Evolutionary conservation across 768 basidiomycete species (phyloP).

Genomic region (Hygrophorus pudorinus): DNA sequence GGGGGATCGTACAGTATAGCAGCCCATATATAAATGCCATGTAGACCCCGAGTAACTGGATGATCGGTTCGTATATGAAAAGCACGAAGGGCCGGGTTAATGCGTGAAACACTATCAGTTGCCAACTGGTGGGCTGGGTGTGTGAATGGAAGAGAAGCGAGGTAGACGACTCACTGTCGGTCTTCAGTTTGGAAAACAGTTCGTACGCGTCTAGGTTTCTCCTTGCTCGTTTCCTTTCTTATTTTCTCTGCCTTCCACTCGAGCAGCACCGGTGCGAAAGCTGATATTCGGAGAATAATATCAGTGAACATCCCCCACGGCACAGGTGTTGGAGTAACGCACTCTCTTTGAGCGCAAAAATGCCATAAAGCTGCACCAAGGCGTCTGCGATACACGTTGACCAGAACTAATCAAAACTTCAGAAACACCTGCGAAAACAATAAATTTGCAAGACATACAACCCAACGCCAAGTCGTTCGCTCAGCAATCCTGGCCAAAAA

Average conservation of each 20-base stretch:
- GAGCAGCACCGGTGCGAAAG: conserved; percentile 33
- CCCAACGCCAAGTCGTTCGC: conserved; percentile 63
- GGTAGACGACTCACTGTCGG: too few species aligned
- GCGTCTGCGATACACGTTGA: too few species aligned
- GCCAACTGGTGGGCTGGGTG: too few species aligned
- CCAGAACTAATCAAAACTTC: too few species aligned
- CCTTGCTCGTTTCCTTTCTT: conserved; percentile 36
- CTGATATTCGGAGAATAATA: conserved; percentile 25
- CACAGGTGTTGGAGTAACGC: too few species aligned
- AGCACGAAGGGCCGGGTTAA: conserved; percentile 61
- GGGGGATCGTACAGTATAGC: conserved; percentile 36
- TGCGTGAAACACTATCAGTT: conserved; percentile 34
- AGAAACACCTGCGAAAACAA: neutral
- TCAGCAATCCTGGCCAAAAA: conserved; percentile 40
- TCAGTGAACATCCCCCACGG: too few species aligned
- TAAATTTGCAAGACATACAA: conserved; percentile 28
- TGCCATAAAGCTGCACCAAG: too few species aligned
- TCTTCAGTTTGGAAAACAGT: too few species aligned
- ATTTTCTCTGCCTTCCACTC: conserved; percentile 45
- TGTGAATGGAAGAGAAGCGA: too few species aligned
- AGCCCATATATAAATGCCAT: conserved; percentile 62
- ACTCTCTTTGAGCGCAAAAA: too few species aligned
- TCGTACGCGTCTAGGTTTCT: conserved; percentile 2
- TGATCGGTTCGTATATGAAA: conserved; percentile 51
- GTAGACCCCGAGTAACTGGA: conserved; percentile 57